Evolutionary conservation across 352 stramenopile genomes (phyloP), one percentile per base, ranked within the genome.

Genomic region (Phytopythium ostracodes): DNA sequence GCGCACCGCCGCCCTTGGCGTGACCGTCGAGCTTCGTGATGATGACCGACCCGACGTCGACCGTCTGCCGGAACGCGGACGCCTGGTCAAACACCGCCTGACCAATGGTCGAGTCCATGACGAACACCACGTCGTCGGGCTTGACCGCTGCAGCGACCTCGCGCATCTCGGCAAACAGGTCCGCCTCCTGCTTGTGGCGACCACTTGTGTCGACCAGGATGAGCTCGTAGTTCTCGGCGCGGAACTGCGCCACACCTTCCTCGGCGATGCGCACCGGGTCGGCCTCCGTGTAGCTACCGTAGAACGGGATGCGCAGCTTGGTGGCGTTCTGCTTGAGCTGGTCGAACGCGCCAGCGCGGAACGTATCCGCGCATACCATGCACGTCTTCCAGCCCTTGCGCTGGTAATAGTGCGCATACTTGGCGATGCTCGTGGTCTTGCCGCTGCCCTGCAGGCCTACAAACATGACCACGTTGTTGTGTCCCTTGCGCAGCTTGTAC

Each of bases 21-120:
- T 99, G 97, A 25, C 98, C 98, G 72, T 99, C 98, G 24, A 99
- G 81, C 82, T 99, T 99, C 53, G 98, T 99, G 65, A 99, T 98
- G 63, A 99, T 98, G 17, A 99, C 97, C 66, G 89, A 97, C 2
- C 98, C 97, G 14, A 99, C 97, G 71, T 97, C 87, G 12, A 99
- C 96, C 15, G 96, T 96, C 56, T 94, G 73, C 43, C 97, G 93
- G 81, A 99, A 99, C 4, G 95, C 96, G 47, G 80, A 86, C 8
- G 97, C 96, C 76, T 99, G 97, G 75, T 99, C 96, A 65, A 96
- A 94, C 27, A 99, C 96, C 0, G 97, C 96, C 79, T 99, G 97
- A 36, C 98, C 98, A 77, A 99, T 98, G 9, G 96, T 99, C 27
- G 96, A 98, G 85, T 99, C 97, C 93, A 99, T 99, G 40, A 99